These are phyloP conservation scores for Clavulina sp. DNA, from an alignment of 768 basidiomycete genomes.

Conservation along the genomic window DNA sequence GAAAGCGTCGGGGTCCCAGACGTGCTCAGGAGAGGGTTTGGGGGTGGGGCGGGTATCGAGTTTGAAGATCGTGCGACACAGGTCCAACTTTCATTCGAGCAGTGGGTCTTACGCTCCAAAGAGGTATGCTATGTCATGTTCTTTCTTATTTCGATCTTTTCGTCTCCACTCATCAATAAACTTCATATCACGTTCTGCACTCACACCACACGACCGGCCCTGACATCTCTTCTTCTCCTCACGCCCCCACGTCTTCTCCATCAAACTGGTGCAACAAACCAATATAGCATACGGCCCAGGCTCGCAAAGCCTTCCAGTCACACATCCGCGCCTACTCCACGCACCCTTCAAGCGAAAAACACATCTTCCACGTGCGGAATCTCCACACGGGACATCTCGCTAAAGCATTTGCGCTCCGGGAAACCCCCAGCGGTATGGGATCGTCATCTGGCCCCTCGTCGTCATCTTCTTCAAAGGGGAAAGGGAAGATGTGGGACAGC, in stretches of 20 bases:
- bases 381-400: constrained; percentile 90
- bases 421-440: constrained; percentile 41
- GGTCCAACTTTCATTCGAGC: constrained; percentile 85
- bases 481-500: constrained; percentile 8
- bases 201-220: too few relatives aligned
- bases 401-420: constrained; percentile 79
- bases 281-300: constrained; percentile 56
- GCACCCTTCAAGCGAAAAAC: constrained; percentile 87
- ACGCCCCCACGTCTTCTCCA: too few relatives aligned
- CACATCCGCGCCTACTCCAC: constrained; percentile 96
- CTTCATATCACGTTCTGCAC: too few relatives aligned
- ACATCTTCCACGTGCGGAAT: constrained; percentile 89
- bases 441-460: neutral
- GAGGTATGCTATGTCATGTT: constrained; percentile 30
- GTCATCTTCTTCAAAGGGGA: constrained; percentile 8
- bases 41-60: constrained; percentile 60
- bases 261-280: too few relatives aligned
- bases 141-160: too few relatives aligned
- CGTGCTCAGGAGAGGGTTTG: constrained; percentile 67
- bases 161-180: too few relatives aligned
- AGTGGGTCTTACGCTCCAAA: constrained; percentile 67
- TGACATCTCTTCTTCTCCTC: too few relatives aligned
- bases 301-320: constrained; percentile 75
- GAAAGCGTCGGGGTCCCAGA: constrained; percentile 46
- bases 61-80: constrained; percentile 86